Base-by-base conservation (phyloP, 371 early-diverging fungal genomes). In the Amoeboaphelidium occidentale region DNA sequence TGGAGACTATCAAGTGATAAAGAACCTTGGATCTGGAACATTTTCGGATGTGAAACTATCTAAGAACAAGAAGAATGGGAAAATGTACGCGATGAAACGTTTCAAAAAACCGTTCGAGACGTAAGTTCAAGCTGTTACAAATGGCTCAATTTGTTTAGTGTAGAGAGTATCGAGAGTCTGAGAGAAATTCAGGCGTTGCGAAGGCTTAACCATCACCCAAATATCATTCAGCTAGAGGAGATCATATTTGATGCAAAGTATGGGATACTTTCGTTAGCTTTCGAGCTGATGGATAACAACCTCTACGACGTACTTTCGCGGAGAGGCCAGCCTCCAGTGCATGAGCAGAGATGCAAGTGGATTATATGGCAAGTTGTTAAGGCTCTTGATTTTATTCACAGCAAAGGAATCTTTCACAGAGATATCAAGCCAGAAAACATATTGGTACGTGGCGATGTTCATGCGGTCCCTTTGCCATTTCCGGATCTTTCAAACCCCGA, bases 401-500 rank as follows among this genome's bases (percentile, higher is more conserved):
- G 68, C 3, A 64, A 64, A 51, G 77, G 77, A 3, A 76, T 74
- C 23, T 70, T 78, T 53, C 79, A 78, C 55, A 58, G 79, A 28
- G 79, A 78, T 53, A 68, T 78, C 49, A 76, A 76, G 54, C 77
- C 76, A 46, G 75, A 74, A 42, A 42, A 49, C 3, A 45, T 49
- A 21, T 10, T 43, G n/a, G 10, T 43, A 1, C 12, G 25, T 47
- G 25, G 48, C 22, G 22, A 28, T 21, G 22, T 47, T 21, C 17
- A 42, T 24, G n/a, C 32, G 22, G 12, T 24, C 20, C 21, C 24
- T 20, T 10, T 48, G 51, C 6, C 22, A 45, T 42, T 27, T 24
- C 32, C 41, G 51, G 26, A 32, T 32, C 39, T 32, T 6, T 28
- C 48, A 3, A 27, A 49, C 26, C 50, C 13, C 50, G 1, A 23